These are phyloP conservation scores for Hydnomerulius pinastri DNA, from an alignment of 768 basidiomycete genomes.

Conservation along the genomic window DNA sequence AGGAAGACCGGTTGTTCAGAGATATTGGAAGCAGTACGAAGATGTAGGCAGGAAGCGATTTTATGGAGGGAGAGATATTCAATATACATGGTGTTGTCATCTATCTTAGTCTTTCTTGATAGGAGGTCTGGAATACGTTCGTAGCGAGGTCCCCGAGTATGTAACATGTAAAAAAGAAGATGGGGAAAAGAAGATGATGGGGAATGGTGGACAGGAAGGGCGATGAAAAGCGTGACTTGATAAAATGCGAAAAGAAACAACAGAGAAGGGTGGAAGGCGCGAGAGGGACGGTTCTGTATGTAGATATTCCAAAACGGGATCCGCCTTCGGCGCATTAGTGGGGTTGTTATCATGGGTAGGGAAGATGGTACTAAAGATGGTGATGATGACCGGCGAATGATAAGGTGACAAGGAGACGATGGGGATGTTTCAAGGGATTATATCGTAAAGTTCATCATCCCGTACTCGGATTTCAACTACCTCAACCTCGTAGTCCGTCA, in stretches of 20 bases:
- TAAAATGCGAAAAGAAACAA: background rate
- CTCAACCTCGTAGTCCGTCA: conserved; percentile 81
- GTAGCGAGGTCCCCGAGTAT: conserved; percentile 2
- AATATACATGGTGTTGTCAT: conserved; percentile 15
- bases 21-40: too few relatives aligned
- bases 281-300: conserved; percentile 5
- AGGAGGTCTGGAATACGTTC: conserved; percentile 7
- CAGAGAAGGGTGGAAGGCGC: background rate
- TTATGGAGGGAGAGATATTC: too few relatives aligned
- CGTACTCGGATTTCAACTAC: conserved; percentile 85
- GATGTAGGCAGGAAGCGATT: too few relatives aligned
- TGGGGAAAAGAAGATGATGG: background rate
- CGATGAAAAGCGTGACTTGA: conserved; percentile 14
- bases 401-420: background rate
- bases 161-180: background rate
- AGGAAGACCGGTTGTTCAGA: background rate
- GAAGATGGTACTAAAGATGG: background rate
- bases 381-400: conserved; percentile 6
- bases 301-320: conserved; percentile 14
- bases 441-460: conserved; percentile 74
- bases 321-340: conserved; percentile 13
- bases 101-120: conserved; percentile 5
- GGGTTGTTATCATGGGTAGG: background rate
- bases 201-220: background rate
- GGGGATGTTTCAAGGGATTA: conserved; percentile 54